Conservation (phyloP, 805 yeast species). For the Ogataea populi-albae region DNA sequence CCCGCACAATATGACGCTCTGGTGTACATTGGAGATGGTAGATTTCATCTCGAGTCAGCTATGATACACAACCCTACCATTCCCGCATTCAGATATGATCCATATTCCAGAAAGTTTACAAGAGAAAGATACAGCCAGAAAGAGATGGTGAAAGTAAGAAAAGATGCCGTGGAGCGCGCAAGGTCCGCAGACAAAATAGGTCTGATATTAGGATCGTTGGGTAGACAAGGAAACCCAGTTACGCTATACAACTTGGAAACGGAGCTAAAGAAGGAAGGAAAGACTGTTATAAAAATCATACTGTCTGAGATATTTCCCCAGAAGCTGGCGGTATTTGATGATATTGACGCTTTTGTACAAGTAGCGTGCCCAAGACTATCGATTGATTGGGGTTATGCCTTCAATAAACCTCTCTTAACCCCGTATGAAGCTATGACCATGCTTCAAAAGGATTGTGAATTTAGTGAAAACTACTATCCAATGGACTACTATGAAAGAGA, state of each 20-base stretch:
- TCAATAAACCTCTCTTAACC: constrained; percentile 83
- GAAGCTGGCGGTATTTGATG: constrained; percentile 87
- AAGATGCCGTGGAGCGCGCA: constrained; percentile 70
- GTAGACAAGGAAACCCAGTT: constrained; percentile 87
- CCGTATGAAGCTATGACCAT: constrained; percentile 96
- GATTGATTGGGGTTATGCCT: constrained; percentile 99
- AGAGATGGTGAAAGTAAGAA: constrained; percentile 71
- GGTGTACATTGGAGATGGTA: constrained; percentile 92
- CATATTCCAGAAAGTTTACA: constrained; percentile 89
- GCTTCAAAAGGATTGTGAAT: constrained; percentile 66
- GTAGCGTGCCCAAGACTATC: constrained; percentile 96
- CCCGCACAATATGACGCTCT: constrained; percentile 66
- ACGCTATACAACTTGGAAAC: constrained; percentile 69
- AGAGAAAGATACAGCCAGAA: constrained; percentile 83
- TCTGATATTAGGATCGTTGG: constrained; percentile 85
- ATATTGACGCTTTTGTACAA: constrained; percentile 92
- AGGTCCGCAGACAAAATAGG: constrained; percentile 65
- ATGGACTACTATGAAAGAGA: constrained; percentile 93
- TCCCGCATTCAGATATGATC: constrained; percentile 93
- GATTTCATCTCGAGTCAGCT: constrained; percentile 92
- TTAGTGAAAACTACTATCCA: constrained; percentile 70
- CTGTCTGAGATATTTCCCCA: constrained; percentile 92
- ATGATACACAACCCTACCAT: constrained; percentile 96
- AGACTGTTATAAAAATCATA: constrained; percentile 73
- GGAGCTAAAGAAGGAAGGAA: constrained; percentile 51